Base-by-base conservation (phyloP, 345 rosid species). In the Syzygium aromaticum region DNA sequence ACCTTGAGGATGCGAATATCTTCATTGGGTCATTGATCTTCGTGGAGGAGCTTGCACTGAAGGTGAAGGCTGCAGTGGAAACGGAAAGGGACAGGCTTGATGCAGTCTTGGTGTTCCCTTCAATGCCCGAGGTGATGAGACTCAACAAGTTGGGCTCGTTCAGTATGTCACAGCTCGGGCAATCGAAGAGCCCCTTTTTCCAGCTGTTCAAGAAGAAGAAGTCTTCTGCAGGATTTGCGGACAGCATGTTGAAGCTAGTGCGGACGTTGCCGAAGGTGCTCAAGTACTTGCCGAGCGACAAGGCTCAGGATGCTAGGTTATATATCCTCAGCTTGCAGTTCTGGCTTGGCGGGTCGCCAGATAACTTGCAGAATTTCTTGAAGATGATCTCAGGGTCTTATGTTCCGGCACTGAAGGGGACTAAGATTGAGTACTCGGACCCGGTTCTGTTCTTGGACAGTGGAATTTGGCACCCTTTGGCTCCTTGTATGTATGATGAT, bases 81-180 rank as follows among this genome's bases (percentile, higher is more conserved):
- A 98, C 94, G 86, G 94, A 96, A 64, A 94, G 99, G 92, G 99
- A 96, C 86, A 94, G 99, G 90, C 95, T 98, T 87, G 98, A 98
- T 85, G 98, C 99, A 7, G 99, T 98, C 85, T 93, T 98, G 84
- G 99, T 98, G 77, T 98, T 98, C 94, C 99, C 99, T 89, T 98
- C 98, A 53, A 98, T 98, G 99, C 99, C 99, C 54, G 99, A 96
- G 90, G 98, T 98, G 64, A 98, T 98, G 99, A 95, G 99, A 91
- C 92, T 98, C 0, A 98, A 96, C 94, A 98, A 98, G 87, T 90
- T 98, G 89, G 99, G 99, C 56, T 96, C 99, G 78, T 98, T 98
- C 85, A 95, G 96, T 51, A 98, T 98, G 99, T 95, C 99, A 59
- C 99, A 98, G 89, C 93, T 98, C 40, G 99, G 99, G 21, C 99